Conservation (phyloP, 139 green algal species). For the Chlorella vulgaris region DNA sequence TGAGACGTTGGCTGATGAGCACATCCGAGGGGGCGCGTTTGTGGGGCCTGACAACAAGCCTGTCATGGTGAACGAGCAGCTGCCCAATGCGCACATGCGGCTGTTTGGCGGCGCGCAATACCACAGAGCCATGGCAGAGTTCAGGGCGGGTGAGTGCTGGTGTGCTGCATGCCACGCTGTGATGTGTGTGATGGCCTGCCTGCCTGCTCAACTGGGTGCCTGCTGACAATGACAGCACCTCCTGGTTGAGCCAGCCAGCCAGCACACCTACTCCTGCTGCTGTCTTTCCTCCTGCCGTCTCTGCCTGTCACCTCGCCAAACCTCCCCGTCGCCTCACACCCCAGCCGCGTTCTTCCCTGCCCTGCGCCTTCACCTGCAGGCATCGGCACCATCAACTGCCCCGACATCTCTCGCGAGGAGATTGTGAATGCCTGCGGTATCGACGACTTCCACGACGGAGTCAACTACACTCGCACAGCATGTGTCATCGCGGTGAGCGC, state of each 20-base stretch:
- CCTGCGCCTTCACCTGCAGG: slow-evolving; percentile 12
- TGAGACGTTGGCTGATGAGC: slow-evolving; percentile 95
- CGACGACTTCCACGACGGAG: slow-evolving; percentile 94
- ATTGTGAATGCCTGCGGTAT: slow-evolving; percentile 96
- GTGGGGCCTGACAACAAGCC: slow-evolving; percentile 65
- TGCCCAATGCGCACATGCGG: slow-evolving; percentile 93
- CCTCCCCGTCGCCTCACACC: too few relatives aligned
- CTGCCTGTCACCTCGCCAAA: too few relatives aligned
- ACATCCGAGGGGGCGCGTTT: slow-evolving; percentile 86
- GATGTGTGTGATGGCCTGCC: background rate
- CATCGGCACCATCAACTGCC: slow-evolving; percentile 74
- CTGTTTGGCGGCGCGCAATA: slow-evolving; percentile 96
- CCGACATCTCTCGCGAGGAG: slow-evolving; percentile 86
- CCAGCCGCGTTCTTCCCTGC: background rate
- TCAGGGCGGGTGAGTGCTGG: slow-evolving; percentile 52
- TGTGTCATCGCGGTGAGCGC: slow-evolving; percentile 91
- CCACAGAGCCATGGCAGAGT: slow-evolving; percentile 93
- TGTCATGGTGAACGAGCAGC: slow-evolving; percentile 51
- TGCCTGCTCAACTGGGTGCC: too few relatives aligned
- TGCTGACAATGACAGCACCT: too few relatives aligned
- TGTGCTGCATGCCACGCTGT: background rate
- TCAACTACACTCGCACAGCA: slow-evolving; percentile 95
- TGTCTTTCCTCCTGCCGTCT: too few relatives aligned
- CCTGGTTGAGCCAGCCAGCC: too few relatives aligned
- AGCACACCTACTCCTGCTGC: too few relatives aligned